phyloP scores from a whole-genome alignment of 1,284 basidiomycete species.

The Ganoderma resinaceum region DNA sequence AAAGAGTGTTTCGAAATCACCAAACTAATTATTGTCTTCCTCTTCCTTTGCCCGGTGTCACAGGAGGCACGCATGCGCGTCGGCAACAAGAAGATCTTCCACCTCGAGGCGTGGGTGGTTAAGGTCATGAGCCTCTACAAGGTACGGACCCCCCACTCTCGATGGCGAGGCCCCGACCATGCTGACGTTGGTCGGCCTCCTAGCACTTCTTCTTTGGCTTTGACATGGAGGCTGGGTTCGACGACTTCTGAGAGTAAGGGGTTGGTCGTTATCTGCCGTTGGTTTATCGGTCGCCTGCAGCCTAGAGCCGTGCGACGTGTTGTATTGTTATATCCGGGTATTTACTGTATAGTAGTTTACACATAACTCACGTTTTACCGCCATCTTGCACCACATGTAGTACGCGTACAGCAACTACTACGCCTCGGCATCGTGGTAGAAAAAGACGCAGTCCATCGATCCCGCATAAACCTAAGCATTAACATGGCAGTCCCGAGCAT shows the following conservation, averaged over 20 bases:
- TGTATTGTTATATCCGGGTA: conserved; percentile 27
- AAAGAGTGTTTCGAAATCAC: not conserved
- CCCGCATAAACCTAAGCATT: not conserved
- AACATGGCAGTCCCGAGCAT: not conserved
- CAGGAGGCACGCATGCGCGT: conserved; percentile 91
- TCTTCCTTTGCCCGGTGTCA: not conserved
- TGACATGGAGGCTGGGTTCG: conserved; percentile 31
- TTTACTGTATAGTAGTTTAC: conserved; percentile 25
- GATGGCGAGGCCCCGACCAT: not conserved
- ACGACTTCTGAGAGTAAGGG: conserved; percentile 16
- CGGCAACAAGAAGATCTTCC: conserved; percentile 95
- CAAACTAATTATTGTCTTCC: not conserved
- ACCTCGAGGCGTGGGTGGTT: conserved; percentile 92
- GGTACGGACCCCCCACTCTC: conserved; percentile 42
- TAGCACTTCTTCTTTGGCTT: conserved; percentile 30
- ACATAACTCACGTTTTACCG: not conserved
- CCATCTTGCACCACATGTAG: not conserved
- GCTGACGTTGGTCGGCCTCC: not conserved
- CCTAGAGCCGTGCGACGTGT: not conserved
- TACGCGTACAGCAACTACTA: not conserved
- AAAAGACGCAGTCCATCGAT: not conserved
- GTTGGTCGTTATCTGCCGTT: not conserved
- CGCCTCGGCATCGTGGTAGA: not conserved
- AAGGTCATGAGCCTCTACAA: conserved; percentile 86
- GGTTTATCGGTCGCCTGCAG: not conserved